Evolutionary conservation across 2,329 filamentous ascomycete genomes (phyloP), one percentile per base, ranked within the genome.

Genomic region (Penicillium griseofulvum): DNA sequence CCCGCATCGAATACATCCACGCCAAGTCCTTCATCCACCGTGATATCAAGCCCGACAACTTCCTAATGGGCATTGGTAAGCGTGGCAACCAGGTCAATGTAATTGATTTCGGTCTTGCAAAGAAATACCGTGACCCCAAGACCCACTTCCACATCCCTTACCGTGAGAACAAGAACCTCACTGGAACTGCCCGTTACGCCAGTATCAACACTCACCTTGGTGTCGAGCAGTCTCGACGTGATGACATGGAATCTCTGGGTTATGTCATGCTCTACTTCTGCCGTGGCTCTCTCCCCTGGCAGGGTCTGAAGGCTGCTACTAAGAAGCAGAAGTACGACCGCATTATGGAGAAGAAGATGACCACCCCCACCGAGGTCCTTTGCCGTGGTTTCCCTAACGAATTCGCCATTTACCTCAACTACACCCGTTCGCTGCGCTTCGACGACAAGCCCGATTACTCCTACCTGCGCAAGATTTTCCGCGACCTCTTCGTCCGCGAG

Each of bases 321-420:
- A 97, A 97, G 87, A 97, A 97, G 87, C 93, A 97, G 82, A 99
- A 99, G 83, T 97, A 99, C 74, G 94, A 99, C 80, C 87, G 93
- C 64, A 99, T 99, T 80, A 97, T 97, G 93, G 94, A 99, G 84
- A 99, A 99, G 88, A 99, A 99, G 90, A 97, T 97, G 94, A 99
- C 94, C 14, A 99, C 94, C 3, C 92, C 94, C 9, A 97, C 93
- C 67, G 93, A 99, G 79, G 92, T 97, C 46, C 90, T 99, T 47
- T 99, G 94, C 87, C 91, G 93, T 76, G 94, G 94, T 65, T 97
- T 99, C 83, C 94, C 94, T 68, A 97, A 97, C 77, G 94, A 99
- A 80, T 99, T 99, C 69, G 92, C 93, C 81, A 97, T 97, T 77
- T 99, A 99, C 78, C 85, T 99, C 62, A 97, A 97, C 87, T 97